Conservation (phyloP, 441 rosid genomes). For the Omphalea diandra region DNA sequence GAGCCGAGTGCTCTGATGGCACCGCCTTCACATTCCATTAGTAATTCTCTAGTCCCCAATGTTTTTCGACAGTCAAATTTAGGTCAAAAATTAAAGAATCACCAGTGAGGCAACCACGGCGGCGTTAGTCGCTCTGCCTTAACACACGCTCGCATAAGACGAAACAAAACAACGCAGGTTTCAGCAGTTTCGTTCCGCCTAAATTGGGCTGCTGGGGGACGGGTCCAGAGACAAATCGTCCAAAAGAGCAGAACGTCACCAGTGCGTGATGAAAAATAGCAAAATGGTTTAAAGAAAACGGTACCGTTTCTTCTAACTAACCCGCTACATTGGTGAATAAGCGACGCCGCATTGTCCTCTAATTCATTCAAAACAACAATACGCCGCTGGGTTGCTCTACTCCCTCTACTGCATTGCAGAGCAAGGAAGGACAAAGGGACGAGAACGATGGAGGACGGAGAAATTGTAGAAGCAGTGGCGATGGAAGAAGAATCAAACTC, state of each 20-base stretch:
- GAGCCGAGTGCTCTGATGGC: constrained; percentile 70
- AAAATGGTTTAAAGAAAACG: not conserved
- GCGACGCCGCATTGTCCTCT: not conserved
- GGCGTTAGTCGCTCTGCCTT: not conserved
- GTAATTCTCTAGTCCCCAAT: constrained; percentile 22
- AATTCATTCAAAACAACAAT: too few species aligned
- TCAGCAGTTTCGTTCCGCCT: not conserved
- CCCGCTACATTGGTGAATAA: not conserved
- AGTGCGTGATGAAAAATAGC: too few species aligned
- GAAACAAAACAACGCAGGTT: not conserved
- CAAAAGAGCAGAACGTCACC: too few species aligned
- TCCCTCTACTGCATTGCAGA: too few species aligned
- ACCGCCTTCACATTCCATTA: constrained; percentile 34
- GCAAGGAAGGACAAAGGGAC: not conserved
- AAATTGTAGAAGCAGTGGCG: constrained; percentile 70
- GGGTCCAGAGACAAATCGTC: too few species aligned
- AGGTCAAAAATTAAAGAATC: not conserved
- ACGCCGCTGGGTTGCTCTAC: too few species aligned
- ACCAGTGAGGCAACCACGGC: not conserved
- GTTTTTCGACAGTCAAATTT: not conserved
- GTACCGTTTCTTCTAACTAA: not conserved
- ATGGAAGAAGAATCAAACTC: constrained; percentile 38
- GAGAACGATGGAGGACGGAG: constrained; percentile 58
- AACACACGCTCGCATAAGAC: not conserved
- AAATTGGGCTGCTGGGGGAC: too few species aligned